phyloP scores from a whole-genome alignment of 1,284 basidiomycete species.

The Malassezia slooffiae region DNA sequence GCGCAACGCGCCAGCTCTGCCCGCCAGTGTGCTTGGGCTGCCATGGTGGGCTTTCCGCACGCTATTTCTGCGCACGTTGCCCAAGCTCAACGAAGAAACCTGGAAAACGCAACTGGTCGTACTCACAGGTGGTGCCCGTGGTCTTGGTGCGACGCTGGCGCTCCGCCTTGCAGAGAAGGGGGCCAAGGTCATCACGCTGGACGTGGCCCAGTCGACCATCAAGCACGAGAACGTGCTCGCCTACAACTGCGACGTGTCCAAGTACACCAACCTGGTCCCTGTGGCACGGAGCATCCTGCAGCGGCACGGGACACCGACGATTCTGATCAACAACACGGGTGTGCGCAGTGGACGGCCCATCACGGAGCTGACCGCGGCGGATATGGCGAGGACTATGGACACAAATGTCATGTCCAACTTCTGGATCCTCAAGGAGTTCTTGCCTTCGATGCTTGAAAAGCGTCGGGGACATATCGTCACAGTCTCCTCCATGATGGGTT shows the following conservation, averaged over 20 bases:
- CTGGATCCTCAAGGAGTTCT: conserved; percentile 79
- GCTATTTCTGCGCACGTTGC: neutral
- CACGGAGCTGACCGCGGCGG: conserved; percentile 63
- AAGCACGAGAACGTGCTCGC: conserved; percentile 19
- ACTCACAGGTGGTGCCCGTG: conserved; percentile 58
- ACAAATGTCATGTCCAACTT: conserved; percentile 81
- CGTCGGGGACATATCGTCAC: conserved; percentile 70
- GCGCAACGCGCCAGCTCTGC: conserved; percentile 9
- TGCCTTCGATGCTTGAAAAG: conserved; percentile 72
- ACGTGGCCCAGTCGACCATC: conserved; percentile 42
- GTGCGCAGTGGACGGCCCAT: conserved; percentile 78
- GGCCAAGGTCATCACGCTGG: conserved; percentile 72
- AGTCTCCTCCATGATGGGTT: conserved; percentile 60
- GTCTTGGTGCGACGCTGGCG: conserved; percentile 73
- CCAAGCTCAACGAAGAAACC: neutral
- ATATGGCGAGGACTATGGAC: conserved; percentile 59
- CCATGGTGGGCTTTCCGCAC: neutral
- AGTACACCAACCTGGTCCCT: conserved; percentile 1
- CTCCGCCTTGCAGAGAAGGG: conserved; percentile 68
- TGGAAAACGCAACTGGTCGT: conserved; percentile 26
- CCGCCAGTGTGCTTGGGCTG: neutral
- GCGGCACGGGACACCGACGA: conserved; percentile 50
- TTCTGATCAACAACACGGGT: conserved; percentile 92
- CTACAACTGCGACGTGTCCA: conserved; percentile 29
- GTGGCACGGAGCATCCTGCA: conserved; percentile 1